These are phyloP conservation scores for Camellia granthamiana DNA, from an alignment of 148 eudicot genomes.

Conservation along the genomic window DNA sequence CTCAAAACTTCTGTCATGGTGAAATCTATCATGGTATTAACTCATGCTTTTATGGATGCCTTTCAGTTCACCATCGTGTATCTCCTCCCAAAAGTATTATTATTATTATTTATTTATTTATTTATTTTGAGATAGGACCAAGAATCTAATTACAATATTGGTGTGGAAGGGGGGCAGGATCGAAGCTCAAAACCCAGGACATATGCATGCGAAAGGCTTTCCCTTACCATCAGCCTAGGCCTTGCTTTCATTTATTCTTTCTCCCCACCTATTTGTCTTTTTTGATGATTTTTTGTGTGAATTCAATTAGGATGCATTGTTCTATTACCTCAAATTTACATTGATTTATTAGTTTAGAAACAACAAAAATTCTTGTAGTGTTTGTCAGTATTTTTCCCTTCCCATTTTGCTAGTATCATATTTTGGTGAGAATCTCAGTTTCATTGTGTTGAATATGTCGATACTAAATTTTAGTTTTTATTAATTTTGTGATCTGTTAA, in stretches of 20 bases:
- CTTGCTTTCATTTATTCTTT: not conserved
- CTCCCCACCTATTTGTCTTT: not conserved
- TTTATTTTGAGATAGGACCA: not conserved
- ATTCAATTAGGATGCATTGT: not conserved
- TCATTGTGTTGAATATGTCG: not conserved
- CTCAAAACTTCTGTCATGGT: no score
- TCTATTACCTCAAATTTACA: not conserved
- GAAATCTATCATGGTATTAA: no score
- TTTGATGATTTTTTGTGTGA: not conserved
- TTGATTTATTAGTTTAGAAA: not conserved
- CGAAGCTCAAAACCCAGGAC: no score
- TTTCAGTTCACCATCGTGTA: not conserved
- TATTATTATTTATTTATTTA: not conserved
- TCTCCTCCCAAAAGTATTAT: not conserved
- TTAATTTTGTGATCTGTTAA: not conserved
- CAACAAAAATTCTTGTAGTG: not conserved
- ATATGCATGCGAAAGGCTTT: no score
- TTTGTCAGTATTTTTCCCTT: not conserved
- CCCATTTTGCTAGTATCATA: not conserved
- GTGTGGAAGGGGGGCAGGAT: no score
- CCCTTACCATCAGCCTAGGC: no score
- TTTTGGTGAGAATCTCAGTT: not conserved
- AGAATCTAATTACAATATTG: no score
- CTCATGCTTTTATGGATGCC: not conserved
- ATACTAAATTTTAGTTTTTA: not conserved